Base-by-base conservation (phyloP, 2,329 filamentous ascomycete species). In the Botryotinia globosa region DNA sequence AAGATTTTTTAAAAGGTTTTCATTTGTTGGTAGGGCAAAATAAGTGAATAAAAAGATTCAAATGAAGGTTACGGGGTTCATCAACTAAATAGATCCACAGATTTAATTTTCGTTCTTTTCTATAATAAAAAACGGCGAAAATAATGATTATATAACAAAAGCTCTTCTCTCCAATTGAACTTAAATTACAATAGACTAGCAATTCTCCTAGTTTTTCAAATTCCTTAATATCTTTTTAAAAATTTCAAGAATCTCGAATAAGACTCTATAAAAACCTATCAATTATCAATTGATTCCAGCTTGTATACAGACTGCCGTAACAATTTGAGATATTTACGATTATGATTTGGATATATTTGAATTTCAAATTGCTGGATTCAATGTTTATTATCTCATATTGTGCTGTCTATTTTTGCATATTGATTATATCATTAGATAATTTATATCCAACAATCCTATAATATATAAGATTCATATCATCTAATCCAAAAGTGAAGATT, bases 331-430 rank as follows among this genome's bases (percentile, higher is more conserved):
- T 1, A 59, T 10, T 59, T 12, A 59, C n/a, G 32, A 59, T 10
- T 59, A 59, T 59, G n/a, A 59, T 59, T 32, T 59, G 56, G n/a
- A 59, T 10, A 59, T 59, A 18, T 59, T 59, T 59, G 56, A 59
- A 59, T n/a, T 29, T 59, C n/a, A 59, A 59, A 18, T 32, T n/a
- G 16, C n/a, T 10, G 18, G 56, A 8, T 59, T 3, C n/a, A 59
- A n/a, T 59, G n/a, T n/a, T 59, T 9, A 59, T n/a, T 32, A 59
- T 59, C n/a, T 59, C 10, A n/a, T 59, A 59, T 59, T 10, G 25
- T 14, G n/a, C 56, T 32, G n/a, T n/a, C n/a, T n/a, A 32, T n/a
- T 59, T 10, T 59, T 59, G 12, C n/a, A 59, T 58, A 58, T 58
- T 58, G 16, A 58, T 10, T 20, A 12, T 20, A 22, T 20, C 54